These are phyloP conservation scores for Lipomyces yamanashiensis DNA, from an alignment of 805 yeast genomes.

Conservation along the genomic window DNA sequence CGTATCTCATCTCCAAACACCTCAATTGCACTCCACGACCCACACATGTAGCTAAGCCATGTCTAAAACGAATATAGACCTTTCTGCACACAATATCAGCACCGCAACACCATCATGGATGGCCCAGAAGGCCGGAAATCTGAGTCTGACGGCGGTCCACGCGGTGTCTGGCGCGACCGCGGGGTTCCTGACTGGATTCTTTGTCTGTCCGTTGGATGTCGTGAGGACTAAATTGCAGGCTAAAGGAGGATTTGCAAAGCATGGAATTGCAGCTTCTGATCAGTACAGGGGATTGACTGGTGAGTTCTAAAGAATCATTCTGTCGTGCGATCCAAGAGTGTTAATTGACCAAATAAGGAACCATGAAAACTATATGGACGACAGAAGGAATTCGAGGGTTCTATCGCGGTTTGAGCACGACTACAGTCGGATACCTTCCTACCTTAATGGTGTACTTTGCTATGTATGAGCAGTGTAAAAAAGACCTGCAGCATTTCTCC, in stretches of 20 bases:
- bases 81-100: background rate
- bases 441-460: slow-evolving; percentile 96
- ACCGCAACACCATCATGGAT: slow-evolving; percentile 1
- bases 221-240: slow-evolving; percentile 96
- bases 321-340: background rate
- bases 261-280: slow-evolving; percentile 18
- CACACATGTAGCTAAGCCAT: background rate
- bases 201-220: slow-evolving; percentile 94
- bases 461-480: slow-evolving; percentile 79
- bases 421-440: slow-evolving; percentile 90
- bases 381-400: slow-evolving; percentile 86
- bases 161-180: slow-evolving; percentile 90
- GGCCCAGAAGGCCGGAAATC: background rate
- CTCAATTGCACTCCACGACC: background rate
- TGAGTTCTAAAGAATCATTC: background rate
- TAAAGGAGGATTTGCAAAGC: slow-evolving; percentile 60
- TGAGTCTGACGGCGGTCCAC: slow-evolving; percentile 40
- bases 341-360: slow-evolving; percentile 46
- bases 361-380: slow-evolving; percentile 63
- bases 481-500: slow-evolving; percentile 50
- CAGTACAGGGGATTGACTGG: slow-evolving; percentile 25
- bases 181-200: slow-evolving; percentile 84
- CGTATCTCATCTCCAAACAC: no score
- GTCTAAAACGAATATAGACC: background rate
- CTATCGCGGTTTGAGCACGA: slow-evolving; percentile 90